Base-by-base conservation (phyloP, 1,139 yeast species). In the Hyphopichia khmerensis region DNA sequence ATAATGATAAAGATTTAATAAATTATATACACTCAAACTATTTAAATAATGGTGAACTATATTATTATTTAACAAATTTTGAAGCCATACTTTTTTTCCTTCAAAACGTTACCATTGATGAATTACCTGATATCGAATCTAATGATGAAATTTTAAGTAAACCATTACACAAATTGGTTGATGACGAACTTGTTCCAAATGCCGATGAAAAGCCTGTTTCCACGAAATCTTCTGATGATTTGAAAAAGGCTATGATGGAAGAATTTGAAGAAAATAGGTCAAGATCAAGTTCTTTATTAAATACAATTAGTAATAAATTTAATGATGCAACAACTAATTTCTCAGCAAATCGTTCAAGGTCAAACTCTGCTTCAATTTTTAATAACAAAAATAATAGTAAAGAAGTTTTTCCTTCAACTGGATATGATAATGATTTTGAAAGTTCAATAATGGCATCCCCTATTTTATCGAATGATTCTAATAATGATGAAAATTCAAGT, bases 71-170 rank as follows among this genome's bases (percentile, higher is more conserved):
- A 29, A 72, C 77, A 10, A 72, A 72, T 47, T 67, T 72, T 42
- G 78, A 72, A 43, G 78, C 78, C 1, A 65, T 69, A 16, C 53
- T 72, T 18, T 64, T 57, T 38, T 72, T 66, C 50, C 56, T 72
- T 36, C 67, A 69, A 45, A 70, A 64, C 40, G 65, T 70, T 10
- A 67, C 74, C 1, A 49, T 67, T 14, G 51, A 55, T 17, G 77
- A 69, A 41, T 51, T 72, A 24, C 40, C 40, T 7, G 47, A 34
- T 13, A 27, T 17, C 15, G 51, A 47, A n/a, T 26, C 47, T 4
- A 46, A 51, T 8, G 48, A 16, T 9, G 32, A 37, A 11, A 42
- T 64, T 17, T 50, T 64, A 18, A 47, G 45, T 10, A 43, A 40
- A 23, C 58, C 69, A 0, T 46, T 64, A 21, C 45, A 44, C 34